Percentiles rank a stretch among this genome's conserved stretches.
Conservation (phyloP, 2,329 filamentous ascomycete species). For the Lasiodiplodia gonubiensis region DNA sequence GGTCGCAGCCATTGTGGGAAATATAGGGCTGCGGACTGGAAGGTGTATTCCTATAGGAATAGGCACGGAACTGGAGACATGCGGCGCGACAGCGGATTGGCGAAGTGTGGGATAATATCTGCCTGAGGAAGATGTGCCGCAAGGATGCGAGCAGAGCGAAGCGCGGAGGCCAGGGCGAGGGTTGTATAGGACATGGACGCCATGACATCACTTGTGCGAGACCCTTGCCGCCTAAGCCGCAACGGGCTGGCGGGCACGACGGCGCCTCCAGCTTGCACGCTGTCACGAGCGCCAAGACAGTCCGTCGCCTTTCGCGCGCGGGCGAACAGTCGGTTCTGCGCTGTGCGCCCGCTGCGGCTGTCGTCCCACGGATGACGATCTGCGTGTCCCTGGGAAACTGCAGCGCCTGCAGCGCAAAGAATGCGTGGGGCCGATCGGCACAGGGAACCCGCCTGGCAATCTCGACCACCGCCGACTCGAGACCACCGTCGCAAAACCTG, state of each 20-base stretch:
- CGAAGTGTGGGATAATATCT: neutral
- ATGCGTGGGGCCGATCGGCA: constrained; percentile 3
- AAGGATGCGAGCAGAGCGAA: constrained; percentile 10
- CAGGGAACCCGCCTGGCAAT: constrained; percentile 14
- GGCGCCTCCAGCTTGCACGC: constrained; percentile 2
- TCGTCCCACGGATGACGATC: constrained; percentile 6
- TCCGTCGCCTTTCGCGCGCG: neutral
- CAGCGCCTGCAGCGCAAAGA: neutral
- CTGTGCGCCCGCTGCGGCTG: neutral
- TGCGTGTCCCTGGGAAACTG: neutral
- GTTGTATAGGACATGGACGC: constrained; percentile 11
- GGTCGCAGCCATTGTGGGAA: constrained; percentile 16
- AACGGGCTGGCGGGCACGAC: neutral
- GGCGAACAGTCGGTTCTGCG: neutral
- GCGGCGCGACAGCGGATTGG: constrained; percentile 7
- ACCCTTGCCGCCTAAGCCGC: constrained; percentile 30
- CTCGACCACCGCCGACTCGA: constrained; percentile 2
- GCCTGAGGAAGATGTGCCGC: constrained; percentile 2
- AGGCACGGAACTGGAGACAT: neutral
- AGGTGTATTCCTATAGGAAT: neutral
- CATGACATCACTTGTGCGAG: constrained; percentile 40
- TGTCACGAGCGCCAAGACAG: constrained; percentile 14
- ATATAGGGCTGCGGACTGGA: neutral
- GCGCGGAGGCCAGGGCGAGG: neutral
- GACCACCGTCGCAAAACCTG: constrained; percentile 1